A percentile compares a stretch with the other conserved stretches of the same genome.
phyloP scores from a whole-genome alignment of 495 filamentous ascomycete species.

The Emericellopsis terricola region DNA sequence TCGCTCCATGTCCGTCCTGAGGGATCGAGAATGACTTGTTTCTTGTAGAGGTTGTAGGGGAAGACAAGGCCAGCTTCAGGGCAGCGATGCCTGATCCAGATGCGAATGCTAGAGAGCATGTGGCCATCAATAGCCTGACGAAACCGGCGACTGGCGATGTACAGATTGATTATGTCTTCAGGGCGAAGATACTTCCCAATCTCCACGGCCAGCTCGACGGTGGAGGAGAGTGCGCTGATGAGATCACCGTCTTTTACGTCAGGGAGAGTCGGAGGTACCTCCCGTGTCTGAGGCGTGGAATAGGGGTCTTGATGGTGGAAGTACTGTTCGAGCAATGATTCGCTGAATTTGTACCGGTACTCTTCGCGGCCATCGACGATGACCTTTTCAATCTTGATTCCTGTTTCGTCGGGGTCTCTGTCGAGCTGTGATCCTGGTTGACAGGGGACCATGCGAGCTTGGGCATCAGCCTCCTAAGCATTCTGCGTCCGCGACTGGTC shows the following conservation, averaged over 20 bases:
- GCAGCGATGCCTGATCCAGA: conserved; percentile 14
- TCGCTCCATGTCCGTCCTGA: conserved; percentile 8
- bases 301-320: not conserved
- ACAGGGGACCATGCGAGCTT: too few species aligned
- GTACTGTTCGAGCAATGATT: not conserved
- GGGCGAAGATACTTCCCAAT: conserved; percentile 30
- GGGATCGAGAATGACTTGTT: conserved; percentile 33
- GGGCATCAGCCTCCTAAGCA: too few species aligned
- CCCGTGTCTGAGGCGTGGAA: not conserved
- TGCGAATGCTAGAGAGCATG: conserved; percentile 16
- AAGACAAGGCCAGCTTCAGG: conserved; percentile 30
- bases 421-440: too few species aligned
- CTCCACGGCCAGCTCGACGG: conserved; percentile 29
- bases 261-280: not conserved
- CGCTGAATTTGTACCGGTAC: conserved; percentile 1
- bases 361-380: not conserved
- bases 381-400: not conserved
- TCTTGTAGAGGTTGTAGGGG: conserved; percentile 28
- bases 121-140: conserved; percentile 29
- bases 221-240: conserved; percentile 25
- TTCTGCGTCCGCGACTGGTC: too few species aligned
- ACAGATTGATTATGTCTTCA: conserved; percentile 33
- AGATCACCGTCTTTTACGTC: conserved; percentile 20
- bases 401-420: too few species aligned
- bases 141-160: conserved; percentile 37